Base-by-base conservation (phyloP, 352 stramenopile species). In the Globisporangium orthogonon region DNA sequence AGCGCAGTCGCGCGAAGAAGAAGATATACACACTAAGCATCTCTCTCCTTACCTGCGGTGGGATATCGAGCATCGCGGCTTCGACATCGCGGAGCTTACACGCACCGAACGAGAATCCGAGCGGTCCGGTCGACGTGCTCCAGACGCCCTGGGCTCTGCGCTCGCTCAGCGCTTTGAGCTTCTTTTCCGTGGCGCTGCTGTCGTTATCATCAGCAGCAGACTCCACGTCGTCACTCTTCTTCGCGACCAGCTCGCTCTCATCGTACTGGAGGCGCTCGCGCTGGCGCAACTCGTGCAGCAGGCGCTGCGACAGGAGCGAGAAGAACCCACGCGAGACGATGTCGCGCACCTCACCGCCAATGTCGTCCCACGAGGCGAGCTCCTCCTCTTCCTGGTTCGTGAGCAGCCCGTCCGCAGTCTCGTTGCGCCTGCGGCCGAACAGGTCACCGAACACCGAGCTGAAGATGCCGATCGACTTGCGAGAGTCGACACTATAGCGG, bases 321-420 rank as follows among this genome's bases (percentile, higher is more conserved):
- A 84, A 89, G 62, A 91, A 90, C 31, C 78, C 83, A 41, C 74
- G 65, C 33, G 73, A 85, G 58, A 83, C 70, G 18, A 87, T 65
- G 64, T 93, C 80, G 35, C 72, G 71, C 9, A 69, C 78, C 14
- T 73, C 73, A 47, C 78, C 73, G 50, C 66, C 69, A 0, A 90
- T 52, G 50, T 93, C 83, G 53, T 91, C 83, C 83, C 83, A 93
- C 15, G 78, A 79, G 4, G 10, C 13, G 60, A 82, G 76, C 15
- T 85, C 56, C 15, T 73, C 62, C n/a, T 86, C 66, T 1, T 67
- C 52, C 30, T 84, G 61, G 48, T 86, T 73, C 33, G 69, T 39
- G 7, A 72, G 37, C 31, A 83, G 44, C 14, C 70, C 53, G 39
- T 87, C 78, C 5, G 69, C 66, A 0, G 76, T 85, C 30, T 90